Evolutionary conservation across 306 rosid species (phyloP), one percentile per base, ranked within the genome.

Genomic region (Dalbergia cultrata): DNA sequence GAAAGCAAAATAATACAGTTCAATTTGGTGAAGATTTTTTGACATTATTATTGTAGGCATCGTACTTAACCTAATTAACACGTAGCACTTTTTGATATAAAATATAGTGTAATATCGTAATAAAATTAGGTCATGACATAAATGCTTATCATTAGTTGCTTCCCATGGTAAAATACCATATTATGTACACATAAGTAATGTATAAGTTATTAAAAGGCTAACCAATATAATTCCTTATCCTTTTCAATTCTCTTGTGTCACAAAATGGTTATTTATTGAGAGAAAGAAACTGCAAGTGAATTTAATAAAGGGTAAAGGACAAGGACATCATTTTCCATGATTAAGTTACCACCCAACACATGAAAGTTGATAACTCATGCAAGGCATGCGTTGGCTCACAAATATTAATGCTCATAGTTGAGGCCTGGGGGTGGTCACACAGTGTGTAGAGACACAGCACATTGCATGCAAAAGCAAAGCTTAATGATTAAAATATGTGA

Each of bases 361-460:
- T 52, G 63, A 78, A 75, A 80, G 81, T 80, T 82, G 70, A 84
- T 86, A 76, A 81, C 66, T 84, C 78, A 81, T 84, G 87, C 82
- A 88, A 84, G 88, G 81, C 85, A 75, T 84, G 90, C 81, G 73
- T 76, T 83, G 87, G 79, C 85, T 77, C 70, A 58, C 50, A 67
- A 78, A 41, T 79, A 43, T 52, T 60, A 67, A 56, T 71, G 79
- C 57, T 69, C 61, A 75, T 39, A 67, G 49, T 73, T 18, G 34
- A 70, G 22, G 79, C 83, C 8, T 70, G 47, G 12, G 73, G 69
- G 73, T 83, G 79, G 83, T 62, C 76, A 74, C 75, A 59, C 65
- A 64, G 81, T 34, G 56, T 61, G 39, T 14, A 76, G 47, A 71
- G 61, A 76, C 62, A 85, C 50, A 72, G 50, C 81, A 69, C 82